Conservation (phyloP, 371 early-diverging fungal species). For the Rhizopus microsporus region DNA sequence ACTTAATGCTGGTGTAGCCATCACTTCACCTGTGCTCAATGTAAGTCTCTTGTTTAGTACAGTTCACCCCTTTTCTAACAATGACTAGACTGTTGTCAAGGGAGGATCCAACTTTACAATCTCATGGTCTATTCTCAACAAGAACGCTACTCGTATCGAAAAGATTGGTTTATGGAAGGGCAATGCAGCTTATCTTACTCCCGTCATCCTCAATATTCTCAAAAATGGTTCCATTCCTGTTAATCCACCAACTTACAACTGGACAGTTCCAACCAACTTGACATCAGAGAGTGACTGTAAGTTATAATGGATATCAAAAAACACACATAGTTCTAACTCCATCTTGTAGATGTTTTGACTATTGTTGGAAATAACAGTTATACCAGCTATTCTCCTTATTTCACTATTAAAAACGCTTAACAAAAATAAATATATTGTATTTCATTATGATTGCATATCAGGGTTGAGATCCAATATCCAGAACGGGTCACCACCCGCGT, state of each 20-base stretch:
- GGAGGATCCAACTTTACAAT: conserved; percentile 9
- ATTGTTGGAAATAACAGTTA: conserved; percentile 10
- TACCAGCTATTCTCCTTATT: conserved; percentile 14
- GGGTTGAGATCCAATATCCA: conserved; percentile 57
- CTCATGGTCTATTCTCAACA: conserved; percentile 10
- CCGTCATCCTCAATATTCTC: conserved; percentile 15
- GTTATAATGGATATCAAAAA: background rate
- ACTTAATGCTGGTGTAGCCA: conserved; percentile 15
- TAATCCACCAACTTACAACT: conserved; percentile 10
- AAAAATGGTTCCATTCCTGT: conserved; percentile 14
- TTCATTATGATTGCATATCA: conserved; percentile 31
- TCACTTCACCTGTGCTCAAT: conserved; percentile 7
- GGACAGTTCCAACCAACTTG: conserved; percentile 19
- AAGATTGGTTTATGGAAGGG: conserved; percentile 19
- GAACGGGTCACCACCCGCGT: conserved; percentile 41
- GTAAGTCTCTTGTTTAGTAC: conserved; percentile 5
- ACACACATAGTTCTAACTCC: background rate
- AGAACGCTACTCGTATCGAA: conserved; percentile 16
- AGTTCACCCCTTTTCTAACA: background rate
- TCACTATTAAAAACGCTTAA: conserved; percentile 1
- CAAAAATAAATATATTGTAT: background rate
- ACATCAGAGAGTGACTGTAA: conserved; percentile 18
- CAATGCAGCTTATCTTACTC: conserved; percentile 6
- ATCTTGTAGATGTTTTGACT: conserved; percentile 11
- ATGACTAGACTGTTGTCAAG: conserved; percentile 2